phyloP scores from a whole-genome alignment of 352 stramenopile genomes.

The Thraustotheca clavata region DNA sequence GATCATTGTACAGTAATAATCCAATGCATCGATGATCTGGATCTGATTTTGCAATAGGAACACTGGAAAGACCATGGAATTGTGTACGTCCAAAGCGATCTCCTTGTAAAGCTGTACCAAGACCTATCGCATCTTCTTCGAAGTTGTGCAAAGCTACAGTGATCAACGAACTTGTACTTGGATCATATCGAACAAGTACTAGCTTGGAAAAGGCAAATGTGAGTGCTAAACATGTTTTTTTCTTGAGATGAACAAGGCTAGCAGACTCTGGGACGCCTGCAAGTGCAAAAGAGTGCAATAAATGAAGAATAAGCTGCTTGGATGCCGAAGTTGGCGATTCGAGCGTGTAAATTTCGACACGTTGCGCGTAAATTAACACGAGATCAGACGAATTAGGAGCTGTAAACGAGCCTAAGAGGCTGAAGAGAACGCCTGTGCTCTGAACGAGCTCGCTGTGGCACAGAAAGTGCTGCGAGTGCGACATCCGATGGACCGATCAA shows the following conservation, averaged over 20 bases:
- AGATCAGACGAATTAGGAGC: conserved; percentile 61
- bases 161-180: conserved; percentile 33
- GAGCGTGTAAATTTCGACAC: conserved; percentile 69
- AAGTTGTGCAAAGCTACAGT: conserved; percentile 80
- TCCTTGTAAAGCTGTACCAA: conserved; percentile 68
- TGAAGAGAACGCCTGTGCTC: conserved; percentile 56
- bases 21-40: conserved; percentile 67
- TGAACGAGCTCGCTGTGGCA: conserved; percentile 74
- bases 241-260: conserved; percentile 69
- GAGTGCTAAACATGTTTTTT: conserved; percentile 50
- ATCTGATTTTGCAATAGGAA: conserved; percentile 45
- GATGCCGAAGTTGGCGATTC: conserved; percentile 29
- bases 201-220: conserved; percentile 70
- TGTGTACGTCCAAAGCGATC: conserved; percentile 70
- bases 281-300: conserved; percentile 60
- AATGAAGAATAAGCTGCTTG: conserved; percentile 61
- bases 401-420: conserved; percentile 34
- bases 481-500: too few species aligned
- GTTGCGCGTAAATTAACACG: conserved; percentile 62
- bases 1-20: conserved; percentile 77
- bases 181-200: conserved; percentile 72
- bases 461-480: conserved; percentile 61
- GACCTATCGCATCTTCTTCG: conserved; percentile 66
- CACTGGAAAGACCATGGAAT: conserved; percentile 51
- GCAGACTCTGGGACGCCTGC: conserved; percentile 61